Percentiles rank a stretch among this genome's conserved stretches.
phyloP scores from a whole-genome alignment of 2,329 filamentous ascomycete species.

The Verticillium nubilum region DNA sequence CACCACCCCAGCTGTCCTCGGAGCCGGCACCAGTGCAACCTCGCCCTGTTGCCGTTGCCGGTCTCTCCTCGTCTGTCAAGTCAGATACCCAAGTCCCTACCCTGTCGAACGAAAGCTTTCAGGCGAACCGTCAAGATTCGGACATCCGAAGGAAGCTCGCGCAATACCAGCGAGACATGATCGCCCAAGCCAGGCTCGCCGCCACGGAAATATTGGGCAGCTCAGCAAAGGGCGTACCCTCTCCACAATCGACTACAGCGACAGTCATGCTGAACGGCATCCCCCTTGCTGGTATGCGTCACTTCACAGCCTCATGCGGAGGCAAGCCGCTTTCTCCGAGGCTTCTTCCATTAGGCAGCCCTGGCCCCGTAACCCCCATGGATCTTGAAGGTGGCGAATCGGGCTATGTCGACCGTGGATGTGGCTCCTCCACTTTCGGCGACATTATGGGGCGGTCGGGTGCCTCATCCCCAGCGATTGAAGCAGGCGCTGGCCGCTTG shows the following conservation, averaged over 20 bases:
- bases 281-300: slow-evolving; percentile 29
- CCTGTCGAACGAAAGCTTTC: slow-evolving; percentile 10
- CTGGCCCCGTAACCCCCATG: slow-evolving; percentile 58
- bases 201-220: slow-evolving; percentile 24
- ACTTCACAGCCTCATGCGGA: slow-evolving; percentile 27
- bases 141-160: slow-evolving; percentile 47
- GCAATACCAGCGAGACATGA: slow-evolving; percentile 58
- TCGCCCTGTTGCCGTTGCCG: not conserved
- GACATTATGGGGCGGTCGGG: slow-evolving; percentile 23
- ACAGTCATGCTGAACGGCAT: slow-evolving; percentile 27
- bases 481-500: slow-evolving; percentile 22
- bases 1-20: not conserved
- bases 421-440: slow-evolving; percentile 17
- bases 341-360: slow-evolving; percentile 49
- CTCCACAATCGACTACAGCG: slow-evolving; percentile 17
- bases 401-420: slow-evolving; percentile 29
- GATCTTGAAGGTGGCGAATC: slow-evolving; percentile 37
- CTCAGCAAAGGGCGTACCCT: slow-evolving; percentile 17
- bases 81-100: slow-evolving; percentile 17
- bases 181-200: slow-evolving; percentile 48
- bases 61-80: slow-evolving; percentile 5
- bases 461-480: slow-evolving; percentile 23
- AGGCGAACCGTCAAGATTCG: slow-evolving; percentile 31
- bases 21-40: not conserved
- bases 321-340: slow-evolving; percentile 45